These are phyloP conservation scores for Blakeslea trispora DNA, from an alignment of 371 early-diverging fungal species.

Conservation along the genomic window DNA sequence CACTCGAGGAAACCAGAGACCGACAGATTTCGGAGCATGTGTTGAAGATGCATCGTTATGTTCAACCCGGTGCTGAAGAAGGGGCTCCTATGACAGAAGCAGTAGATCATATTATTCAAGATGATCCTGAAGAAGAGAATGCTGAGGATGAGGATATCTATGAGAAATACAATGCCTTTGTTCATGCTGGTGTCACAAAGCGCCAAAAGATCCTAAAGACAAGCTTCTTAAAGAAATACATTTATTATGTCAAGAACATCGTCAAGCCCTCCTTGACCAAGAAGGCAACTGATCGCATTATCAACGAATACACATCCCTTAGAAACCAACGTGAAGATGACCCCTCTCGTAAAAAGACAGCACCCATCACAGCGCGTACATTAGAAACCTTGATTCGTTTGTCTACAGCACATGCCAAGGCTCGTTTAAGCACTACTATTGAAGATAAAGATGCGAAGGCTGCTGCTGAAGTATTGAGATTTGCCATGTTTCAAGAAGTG, in stretches of 20 bases:
- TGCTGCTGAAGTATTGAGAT: slow-evolving; percentile 84
- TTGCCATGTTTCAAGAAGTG: slow-evolving; percentile 93
- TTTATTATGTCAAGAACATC: slow-evolving; percentile 82
- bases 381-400: slow-evolving; percentile 99
- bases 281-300: slow-evolving; percentile 79
- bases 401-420: slow-evolving; percentile 98
- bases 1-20: slow-evolving; percentile 82
- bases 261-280: slow-evolving; percentile 71
- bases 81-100: slow-evolving; percentile 75
- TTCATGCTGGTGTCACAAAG: slow-evolving; percentile 63
- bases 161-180: slow-evolving; percentile 77
- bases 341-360: slow-evolving; percentile 59
- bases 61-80: slow-evolving; percentile 85
- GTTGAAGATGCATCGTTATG: slow-evolving; percentile 89
- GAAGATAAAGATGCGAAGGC: slow-evolving; percentile 86
- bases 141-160: slow-evolving; percentile 64
- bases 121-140: slow-evolving; percentile 50
- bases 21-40: slow-evolving; percentile 91
- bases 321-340: slow-evolving; percentile 63
- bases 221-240: slow-evolving; percentile 80
- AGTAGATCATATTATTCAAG: slow-evolving; percentile 56
- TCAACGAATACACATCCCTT: slow-evolving; percentile 79
- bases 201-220: slow-evolving; percentile 60
- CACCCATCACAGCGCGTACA: slow-evolving; percentile 97
- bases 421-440: slow-evolving; percentile 82